These are phyloP conservation scores for Phytopythium sindhum DNA, from an alignment of 352 stramenopile genomes.

Conservation along the genomic window DNA sequence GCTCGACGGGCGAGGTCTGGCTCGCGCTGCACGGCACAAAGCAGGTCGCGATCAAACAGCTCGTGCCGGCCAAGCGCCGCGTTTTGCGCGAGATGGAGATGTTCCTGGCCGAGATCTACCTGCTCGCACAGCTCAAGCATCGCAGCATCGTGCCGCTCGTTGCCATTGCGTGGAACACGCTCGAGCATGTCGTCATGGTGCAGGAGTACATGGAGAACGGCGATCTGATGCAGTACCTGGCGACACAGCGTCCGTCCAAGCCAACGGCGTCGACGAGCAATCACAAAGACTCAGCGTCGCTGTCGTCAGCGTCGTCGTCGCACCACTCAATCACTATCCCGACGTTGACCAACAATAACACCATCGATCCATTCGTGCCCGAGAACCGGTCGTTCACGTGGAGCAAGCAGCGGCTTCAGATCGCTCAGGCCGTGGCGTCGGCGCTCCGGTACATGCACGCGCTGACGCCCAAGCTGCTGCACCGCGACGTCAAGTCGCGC, in stretches of 20 bases:
- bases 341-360: background rate
- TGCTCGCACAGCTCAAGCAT: slow-evolving; percentile 68
- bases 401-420: slow-evolving; percentile 44
- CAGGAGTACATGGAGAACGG: slow-evolving; percentile 72
- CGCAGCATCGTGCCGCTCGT: slow-evolving; percentile 59
- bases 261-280: background rate
- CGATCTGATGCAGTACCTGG: slow-evolving; percentile 60
- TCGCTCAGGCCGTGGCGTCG: slow-evolving; percentile 51
- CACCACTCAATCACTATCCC: slow-evolving; percentile 1
- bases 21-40: slow-evolving; percentile 45
- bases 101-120: slow-evolving; percentile 74
- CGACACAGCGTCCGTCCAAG: slow-evolving; percentile 14
- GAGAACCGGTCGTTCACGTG: slow-evolving; percentile 35
- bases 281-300: background rate
- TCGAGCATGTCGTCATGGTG: slow-evolving; percentile 68
- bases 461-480: slow-evolving; percentile 71
- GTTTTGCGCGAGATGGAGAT: slow-evolving; percentile 63
- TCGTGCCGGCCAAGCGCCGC: slow-evolving; percentile 46
- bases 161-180: slow-evolving; percentile 68
- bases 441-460: slow-evolving; percentile 81
- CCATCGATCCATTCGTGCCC: slow-evolving; percentile 6
- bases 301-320: slow-evolving; percentile 9
- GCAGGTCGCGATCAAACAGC: slow-evolving; percentile 66
- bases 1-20: slow-evolving; percentile 68
- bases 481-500: slow-evolving; percentile 87